Evolutionary conservation across 2,329 filamentous ascomycete species (phyloP), one percentile per base, ranked within the genome.

Genomic region (Penicillium glabrum): DNA sequence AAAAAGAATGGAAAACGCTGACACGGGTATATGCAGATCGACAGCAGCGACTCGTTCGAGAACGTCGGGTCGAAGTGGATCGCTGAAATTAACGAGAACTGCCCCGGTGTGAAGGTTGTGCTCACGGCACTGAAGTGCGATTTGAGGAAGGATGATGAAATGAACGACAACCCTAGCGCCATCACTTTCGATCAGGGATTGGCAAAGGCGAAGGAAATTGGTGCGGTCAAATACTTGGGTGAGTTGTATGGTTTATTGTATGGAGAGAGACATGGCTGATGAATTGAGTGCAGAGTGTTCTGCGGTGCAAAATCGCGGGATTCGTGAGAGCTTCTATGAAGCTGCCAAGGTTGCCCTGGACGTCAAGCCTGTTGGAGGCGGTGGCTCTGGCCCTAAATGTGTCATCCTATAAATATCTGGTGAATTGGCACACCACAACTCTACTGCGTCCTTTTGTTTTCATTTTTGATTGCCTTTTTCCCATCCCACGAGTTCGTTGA

Each of bases 31-130:
- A 39, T 60, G 62, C 59, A 85, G 83, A 83, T 98, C 73, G 95
- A 99, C 77, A 96, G 91, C 73, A 91, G 89, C 66, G 93, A 97
- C 76, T 97, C 93, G 3, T 86, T 99, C 60, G 95, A 99, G 76
- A 99, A 99, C 84, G 92, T 99, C 60, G 92, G 96, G 76, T 93
- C 91, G 67, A 99, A 99, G 79, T 99, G 95, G 95, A 91, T 97
- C 5, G 89, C 91, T 61, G 95, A 99, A 77, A 99, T 99, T 65
- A 90, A 93, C 61, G 95, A 99, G 78, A 97, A 99, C 79, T 98
- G 95, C 77, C 91, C 92, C 1, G 91, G 89, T 57, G 95, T 97
- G 62, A 96, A 96, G 76, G 86, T 99, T 46, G 95, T 99, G 19
- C 83, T 99, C 8, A 93, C 97, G 5, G 95, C 95, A 24, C 84